Conservation (phyloP, 306 rosid species). For the Quercus cerris region DNA sequence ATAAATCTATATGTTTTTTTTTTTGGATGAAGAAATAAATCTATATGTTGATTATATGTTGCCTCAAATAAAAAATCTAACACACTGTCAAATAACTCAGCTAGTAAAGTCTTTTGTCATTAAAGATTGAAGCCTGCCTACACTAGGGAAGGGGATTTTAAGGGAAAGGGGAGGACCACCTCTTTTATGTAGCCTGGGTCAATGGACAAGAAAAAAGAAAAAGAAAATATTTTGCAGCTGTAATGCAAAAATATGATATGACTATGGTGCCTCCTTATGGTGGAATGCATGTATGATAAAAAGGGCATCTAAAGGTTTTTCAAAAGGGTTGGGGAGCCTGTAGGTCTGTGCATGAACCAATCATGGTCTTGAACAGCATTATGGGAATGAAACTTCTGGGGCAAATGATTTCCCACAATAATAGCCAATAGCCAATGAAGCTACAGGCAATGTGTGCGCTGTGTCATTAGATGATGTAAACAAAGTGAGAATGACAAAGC, state of each 20-base stretch:
- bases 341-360: background rate
- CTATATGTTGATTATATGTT: background rate
- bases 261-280: background rate
- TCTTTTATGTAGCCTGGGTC: background rate
- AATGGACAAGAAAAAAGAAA: background rate
- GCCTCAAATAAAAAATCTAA: background rate
- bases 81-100: background rate
- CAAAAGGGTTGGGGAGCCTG: background rate
- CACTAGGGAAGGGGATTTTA: background rate
- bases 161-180: background rate
- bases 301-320: background rate
- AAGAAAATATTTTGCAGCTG: background rate
- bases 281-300: background rate
- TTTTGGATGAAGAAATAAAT: background rate
- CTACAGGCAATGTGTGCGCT: slow-evolving; percentile 1
- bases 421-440: background rate
- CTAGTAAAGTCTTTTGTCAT: background rate
- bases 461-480: slow-evolving; percentile 2
- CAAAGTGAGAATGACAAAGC: background rate
- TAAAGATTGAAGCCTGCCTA: background rate
- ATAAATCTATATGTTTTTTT: background rate
- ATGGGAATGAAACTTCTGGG: background rate
- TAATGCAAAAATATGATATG: background rate
- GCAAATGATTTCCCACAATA: background rate
- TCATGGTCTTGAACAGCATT: background rate